Conservation (phyloP, 495 filamentous ascomycete species). For the Chaetomium tenue region DNA sequence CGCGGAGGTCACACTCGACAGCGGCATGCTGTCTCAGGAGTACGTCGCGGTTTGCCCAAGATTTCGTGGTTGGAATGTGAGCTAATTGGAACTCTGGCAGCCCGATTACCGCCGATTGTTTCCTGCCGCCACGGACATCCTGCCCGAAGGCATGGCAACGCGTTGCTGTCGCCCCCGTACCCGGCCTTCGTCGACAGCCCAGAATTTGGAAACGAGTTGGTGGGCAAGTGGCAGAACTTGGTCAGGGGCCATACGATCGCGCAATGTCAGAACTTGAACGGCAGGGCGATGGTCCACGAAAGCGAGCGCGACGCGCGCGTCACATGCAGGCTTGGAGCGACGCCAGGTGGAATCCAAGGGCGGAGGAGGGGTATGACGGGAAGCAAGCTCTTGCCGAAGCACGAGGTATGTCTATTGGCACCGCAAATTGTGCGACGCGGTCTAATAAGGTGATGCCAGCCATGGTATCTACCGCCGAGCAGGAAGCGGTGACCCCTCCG, state of each 20-base stretch:
- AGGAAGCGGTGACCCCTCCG: conserved; percentile 7
- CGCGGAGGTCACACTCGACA: conserved; percentile 3
- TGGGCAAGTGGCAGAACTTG: conserved; percentile 12
- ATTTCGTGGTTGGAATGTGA: conserved; percentile 2
- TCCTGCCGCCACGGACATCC: conserved; percentile 27
- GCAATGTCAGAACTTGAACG: conserved; percentile 31
- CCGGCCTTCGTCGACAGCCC: conserved; percentile 19
- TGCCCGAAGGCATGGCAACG: conserved; percentile 35
- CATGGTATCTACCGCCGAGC: conserved; percentile 13
- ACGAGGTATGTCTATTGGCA: conserved; percentile 23
- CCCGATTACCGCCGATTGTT: conserved; percentile 28
- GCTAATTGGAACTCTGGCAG: conserved; percentile 13
- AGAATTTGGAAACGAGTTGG: conserved; percentile 40
- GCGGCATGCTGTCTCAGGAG: conserved; percentile 8
- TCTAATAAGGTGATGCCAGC: conserved; percentile 14
- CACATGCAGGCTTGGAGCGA: conserved; percentile 29
- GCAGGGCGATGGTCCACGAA: conserved; percentile 26
- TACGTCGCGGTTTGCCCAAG: conserved; percentile 4
- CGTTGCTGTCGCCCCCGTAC: conserved; percentile 29
- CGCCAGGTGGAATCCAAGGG: conserved; percentile 25
- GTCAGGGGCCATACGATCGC: conserved; percentile 14
- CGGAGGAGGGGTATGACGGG: conserved; percentile 19
- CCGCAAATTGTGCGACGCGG: background rate
- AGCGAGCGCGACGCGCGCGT: conserved; percentile 26
- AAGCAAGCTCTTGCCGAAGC: conserved; percentile 31